phyloP scores from a whole-genome alignment of 352 stramenopile species.

The Phytophthora sansomeana region DNA sequence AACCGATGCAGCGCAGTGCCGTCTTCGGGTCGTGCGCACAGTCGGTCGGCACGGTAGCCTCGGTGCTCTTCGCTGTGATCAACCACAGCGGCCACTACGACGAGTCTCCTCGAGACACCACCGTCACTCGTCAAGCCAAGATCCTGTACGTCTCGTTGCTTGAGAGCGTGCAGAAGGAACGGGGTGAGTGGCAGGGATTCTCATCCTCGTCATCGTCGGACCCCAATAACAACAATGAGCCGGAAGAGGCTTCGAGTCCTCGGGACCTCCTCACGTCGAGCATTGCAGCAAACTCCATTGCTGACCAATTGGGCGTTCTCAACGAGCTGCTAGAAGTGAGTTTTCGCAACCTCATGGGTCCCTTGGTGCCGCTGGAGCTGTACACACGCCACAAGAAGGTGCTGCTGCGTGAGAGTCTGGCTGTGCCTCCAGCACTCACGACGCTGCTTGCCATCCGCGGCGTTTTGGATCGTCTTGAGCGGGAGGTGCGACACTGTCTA shows the following conservation, averaged over 20 bases:
- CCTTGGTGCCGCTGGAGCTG: constrained; percentile 51
- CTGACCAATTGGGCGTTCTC: constrained; percentile 52
- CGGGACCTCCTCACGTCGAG: constrained; percentile 26
- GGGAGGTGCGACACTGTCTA: constrained; percentile 60
- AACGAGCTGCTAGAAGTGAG: constrained; percentile 74
- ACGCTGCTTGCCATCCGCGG: constrained; percentile 54
- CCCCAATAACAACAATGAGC: constrained; percentile 26
- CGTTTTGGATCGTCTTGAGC: constrained; percentile 55
- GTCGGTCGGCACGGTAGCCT: constrained; percentile 56
- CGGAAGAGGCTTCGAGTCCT: constrained; percentile 30
- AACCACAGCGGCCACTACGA: constrained; percentile 47
- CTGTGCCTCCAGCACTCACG: constrained; percentile 47
- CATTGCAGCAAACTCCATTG: constrained; percentile 13
- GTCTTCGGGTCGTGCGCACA: constrained; percentile 67
- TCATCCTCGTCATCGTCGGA: constrained; percentile 14
- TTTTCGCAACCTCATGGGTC: constrained; percentile 69
- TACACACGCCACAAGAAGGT: constrained; percentile 57
- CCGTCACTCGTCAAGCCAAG: constrained; percentile 60
- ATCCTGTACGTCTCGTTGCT: constrained; percentile 75
- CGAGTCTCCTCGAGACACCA: constrained; percentile 36
- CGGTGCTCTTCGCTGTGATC: constrained; percentile 57
- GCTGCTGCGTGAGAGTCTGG: constrained; percentile 44
- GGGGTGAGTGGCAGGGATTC: constrained; percentile 78
- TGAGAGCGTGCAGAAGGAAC: constrained; percentile 69
- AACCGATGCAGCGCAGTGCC: constrained; percentile 38